A percentile compares a stretch with the other conserved stretches of the same genome.
Conservation (phyloP, 352 stramenopile species). For the Pythium scleroteichum region DNA sequence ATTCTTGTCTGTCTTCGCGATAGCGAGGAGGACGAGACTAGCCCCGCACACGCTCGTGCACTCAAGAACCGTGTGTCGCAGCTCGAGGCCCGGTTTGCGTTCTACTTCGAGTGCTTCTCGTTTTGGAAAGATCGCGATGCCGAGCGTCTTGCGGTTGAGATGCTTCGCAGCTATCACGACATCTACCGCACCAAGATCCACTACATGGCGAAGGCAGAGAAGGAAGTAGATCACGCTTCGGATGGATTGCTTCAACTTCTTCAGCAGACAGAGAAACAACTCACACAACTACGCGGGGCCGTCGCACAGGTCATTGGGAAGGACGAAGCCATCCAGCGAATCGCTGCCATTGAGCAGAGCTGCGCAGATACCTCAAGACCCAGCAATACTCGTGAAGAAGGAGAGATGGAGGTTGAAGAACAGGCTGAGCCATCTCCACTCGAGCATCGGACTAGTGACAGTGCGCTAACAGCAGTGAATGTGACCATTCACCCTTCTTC, state of each 20-base stretch:
- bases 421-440: constrained; percentile 24
- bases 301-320: constrained; percentile 59
- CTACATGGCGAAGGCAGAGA: constrained; percentile 36
- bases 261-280: constrained; percentile 59
- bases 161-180: constrained; percentile 57
- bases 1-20: constrained; percentile 35
- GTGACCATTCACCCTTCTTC: background rate
- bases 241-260: constrained; percentile 60
- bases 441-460: background rate
- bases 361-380: background rate
- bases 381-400: constrained; percentile 3
- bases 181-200: constrained; percentile 46
- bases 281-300: constrained; percentile 52
- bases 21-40: constrained; percentile 15
- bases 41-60: constrained; percentile 31
- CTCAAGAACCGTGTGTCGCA: constrained; percentile 44
- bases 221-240: constrained; percentile 28
- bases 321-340: constrained; percentile 36
- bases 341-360: constrained; percentile 35
- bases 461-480: background rate
- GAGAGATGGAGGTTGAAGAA: constrained; percentile 26
- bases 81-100: constrained; percentile 57
- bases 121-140: constrained; percentile 64
- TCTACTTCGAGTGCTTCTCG: constrained; percentile 70
- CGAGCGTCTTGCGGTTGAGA: constrained; percentile 47